Base-by-base conservation (phyloP, 23 red algal genomes). In the Cyanidiococcus yangmingshanensis region DNA sequence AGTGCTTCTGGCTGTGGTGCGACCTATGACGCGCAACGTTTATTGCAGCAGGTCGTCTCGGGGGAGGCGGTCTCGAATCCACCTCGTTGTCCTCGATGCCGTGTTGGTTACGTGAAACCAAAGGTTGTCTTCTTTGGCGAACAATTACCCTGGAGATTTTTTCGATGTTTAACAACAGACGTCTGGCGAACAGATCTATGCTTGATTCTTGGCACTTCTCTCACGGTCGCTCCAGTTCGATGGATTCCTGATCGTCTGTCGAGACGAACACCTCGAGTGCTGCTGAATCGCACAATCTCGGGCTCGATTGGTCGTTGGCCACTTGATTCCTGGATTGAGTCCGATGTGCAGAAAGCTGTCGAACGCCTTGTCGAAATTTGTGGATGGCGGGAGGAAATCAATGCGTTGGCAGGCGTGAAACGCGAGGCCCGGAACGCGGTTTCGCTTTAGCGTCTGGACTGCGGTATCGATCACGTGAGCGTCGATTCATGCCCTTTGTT, bases 101-200 rank as follows among this genome's bases (percentile, higher is more conserved):
- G 27, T 12, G n/a, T 0, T 1, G 78, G 78, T 32, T 26, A 90
- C 0, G 68, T 97, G 24, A 97, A 97, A 76, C 93, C 87, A 21
- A 87, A 87, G 76, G 88, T 97, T 85, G 84, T 91, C 31, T 91
- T 97, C 81, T 97, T 97, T 67, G 93, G 93, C 1, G 93, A 97
- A 76, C 58, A 58, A 40, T 45, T 97, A n/a, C 85, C 85, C 15
- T 34, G 79, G 0, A 36, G 80, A 24, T 82, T 97, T 17, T 41
- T 35, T 31, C 58, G 77, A 16, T 39, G 2, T 36, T 30, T 91
- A 1, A 33, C 40, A n/a, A 51, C 67, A 26, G 93, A 97, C 50
- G 37, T 89, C 39, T 27, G 35, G 2, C 39, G 30, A 1, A 85
- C 87, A 3, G 84, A 90, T 59, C 40, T 97, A 58, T 37, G 90